Percentiles rank a stretch among this genome's conserved stretches.
Evolutionary conservation across 2,329 filamentous ascomycete species (phyloP).

Genomic region (Aspergillus texensis): DNA sequence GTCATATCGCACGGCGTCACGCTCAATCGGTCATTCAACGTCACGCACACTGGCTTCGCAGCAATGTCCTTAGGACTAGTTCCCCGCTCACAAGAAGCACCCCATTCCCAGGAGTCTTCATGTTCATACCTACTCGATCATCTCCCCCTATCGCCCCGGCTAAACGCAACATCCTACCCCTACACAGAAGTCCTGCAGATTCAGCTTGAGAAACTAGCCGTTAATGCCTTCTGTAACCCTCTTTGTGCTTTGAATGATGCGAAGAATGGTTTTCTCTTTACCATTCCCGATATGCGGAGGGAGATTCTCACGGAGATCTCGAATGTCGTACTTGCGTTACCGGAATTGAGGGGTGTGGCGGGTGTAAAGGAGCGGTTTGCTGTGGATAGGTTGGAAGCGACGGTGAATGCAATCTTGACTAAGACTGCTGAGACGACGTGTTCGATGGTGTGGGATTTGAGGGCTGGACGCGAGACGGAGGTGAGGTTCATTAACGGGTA

Average conservation of each 20-base stretch:
- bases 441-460: constrained; percentile 23
- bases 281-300: constrained; percentile 10
- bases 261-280: constrained; percentile 18
- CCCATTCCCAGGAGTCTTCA: background rate
- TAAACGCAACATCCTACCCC: constrained; percentile 13
- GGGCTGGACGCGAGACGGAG: constrained; percentile 21
- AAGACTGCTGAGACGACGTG: constrained; percentile 18
- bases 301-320: constrained; percentile 23
- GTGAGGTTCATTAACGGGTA: constrained; percentile 21
- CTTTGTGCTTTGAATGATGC: constrained; percentile 17
- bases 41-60: constrained; percentile 57
- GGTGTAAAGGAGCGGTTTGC: constrained; percentile 15
- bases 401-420: constrained; percentile 17
- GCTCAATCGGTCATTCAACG: constrained; percentile 47
- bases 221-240: constrained; percentile 24
- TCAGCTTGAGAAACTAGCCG: constrained; percentile 23
- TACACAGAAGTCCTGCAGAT: constrained; percentile 18
- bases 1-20: constrained; percentile 60
- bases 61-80: constrained; percentile 56
- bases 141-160: constrained; percentile 9
- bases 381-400: constrained; percentile 13
- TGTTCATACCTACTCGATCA: constrained; percentile 8
- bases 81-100: constrained; percentile 26
- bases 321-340: constrained; percentile 15
- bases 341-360: constrained; percentile 11